phyloP scores from a whole-genome alignment of 352 stramenopile genomes.

The Globisporangium takayamanum region DNA sequence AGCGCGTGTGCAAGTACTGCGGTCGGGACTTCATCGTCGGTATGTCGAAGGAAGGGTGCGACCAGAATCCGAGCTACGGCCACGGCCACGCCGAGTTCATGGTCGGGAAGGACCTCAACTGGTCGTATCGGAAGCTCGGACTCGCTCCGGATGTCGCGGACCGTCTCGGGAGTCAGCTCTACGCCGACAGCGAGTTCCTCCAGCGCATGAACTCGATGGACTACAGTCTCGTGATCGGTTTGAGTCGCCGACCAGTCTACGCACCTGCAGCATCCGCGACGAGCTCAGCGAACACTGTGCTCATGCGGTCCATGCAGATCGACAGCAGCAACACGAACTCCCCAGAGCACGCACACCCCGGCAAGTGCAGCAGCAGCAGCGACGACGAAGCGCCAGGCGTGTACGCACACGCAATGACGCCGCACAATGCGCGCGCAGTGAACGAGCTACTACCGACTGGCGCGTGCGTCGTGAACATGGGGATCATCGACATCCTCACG shows the following conservation, averaged over 20 bases:
- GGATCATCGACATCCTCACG: conserved; percentile 97
- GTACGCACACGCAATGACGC: conserved; percentile 57
- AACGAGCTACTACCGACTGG: conserved; percentile 49
- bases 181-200: conserved; percentile 90
- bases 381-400: conserved; percentile 22
- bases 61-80: conserved; percentile 51
- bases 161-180: conserved; percentile 79
- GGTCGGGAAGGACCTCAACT: conserved; percentile 86
- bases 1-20: conserved; percentile 85
- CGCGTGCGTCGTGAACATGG: conserved; percentile 90
- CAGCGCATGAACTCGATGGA: conserved; percentile 96
- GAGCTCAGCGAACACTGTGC: conserved; percentile 19
- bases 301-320: conserved; percentile 20
- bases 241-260: conserved; percentile 59
- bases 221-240: conserved; percentile 94
- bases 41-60: conserved; percentile 75
- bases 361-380: conserved; percentile 11
- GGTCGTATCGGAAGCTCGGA: conserved; percentile 69
- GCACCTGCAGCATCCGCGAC: conserved; percentile 5
- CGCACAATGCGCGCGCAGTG: conserved; percentile 22
- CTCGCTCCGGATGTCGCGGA: conserved; percentile 63
- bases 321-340: conserved; percentile 6
- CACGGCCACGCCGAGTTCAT: conserved; percentile 72
- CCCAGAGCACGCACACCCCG: not conserved
- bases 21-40: conserved; percentile 82